Percentiles rank a stretch among this genome's conserved stretches.
These are phyloP conservation scores for Rosa rugosa DNA, from an alignment of 306 rosid genomes.

Conservation along the genomic window DNA sequence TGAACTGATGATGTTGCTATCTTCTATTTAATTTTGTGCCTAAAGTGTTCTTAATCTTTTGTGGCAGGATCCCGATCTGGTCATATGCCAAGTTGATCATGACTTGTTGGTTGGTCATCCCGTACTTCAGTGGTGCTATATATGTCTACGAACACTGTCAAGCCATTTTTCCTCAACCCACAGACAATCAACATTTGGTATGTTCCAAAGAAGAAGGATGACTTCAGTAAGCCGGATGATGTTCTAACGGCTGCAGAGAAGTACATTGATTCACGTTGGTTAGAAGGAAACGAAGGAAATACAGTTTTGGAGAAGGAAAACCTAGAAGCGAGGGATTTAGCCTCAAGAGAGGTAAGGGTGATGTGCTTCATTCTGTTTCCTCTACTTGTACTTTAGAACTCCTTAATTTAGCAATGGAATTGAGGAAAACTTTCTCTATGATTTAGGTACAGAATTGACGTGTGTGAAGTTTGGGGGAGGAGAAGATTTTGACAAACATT, in stretches of 20 bases:
- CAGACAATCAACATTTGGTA: conserved; percentile 87
- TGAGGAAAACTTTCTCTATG: too few relatives aligned
- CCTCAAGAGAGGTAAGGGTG: too few relatives aligned
- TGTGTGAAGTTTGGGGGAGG: too few relatives aligned
- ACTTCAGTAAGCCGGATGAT: conserved; percentile 55
- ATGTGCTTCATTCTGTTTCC: too few relatives aligned
- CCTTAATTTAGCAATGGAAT: too few relatives aligned
- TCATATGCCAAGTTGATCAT: conserved; percentile 82
- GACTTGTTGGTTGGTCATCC: conserved; percentile 92
- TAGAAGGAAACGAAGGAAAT: too few relatives aligned
- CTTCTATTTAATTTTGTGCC: not conserved
- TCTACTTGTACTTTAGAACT: too few relatives aligned
- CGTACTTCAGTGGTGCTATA: conserved; percentile 90
- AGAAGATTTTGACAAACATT: too few relatives aligned
- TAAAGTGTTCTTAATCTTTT: conserved; percentile 19
- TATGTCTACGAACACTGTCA: conserved; percentile 83
- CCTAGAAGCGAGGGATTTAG: too few relatives aligned
- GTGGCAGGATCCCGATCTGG: conserved; percentile 91
- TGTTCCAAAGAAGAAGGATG: conserved; percentile 79
- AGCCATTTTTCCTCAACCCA: conserved; percentile 71
- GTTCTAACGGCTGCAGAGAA: conserved; percentile 84
- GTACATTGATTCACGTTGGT: too few relatives aligned
- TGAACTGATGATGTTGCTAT: not conserved
- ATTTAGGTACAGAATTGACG: too few relatives aligned
- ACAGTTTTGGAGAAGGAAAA: too few relatives aligned